These are phyloP conservation scores for Akanthomyces dipterigenus DNA, from an alignment of 2,329 filamentous ascomycete genomes.

Conservation along the genomic window DNA sequence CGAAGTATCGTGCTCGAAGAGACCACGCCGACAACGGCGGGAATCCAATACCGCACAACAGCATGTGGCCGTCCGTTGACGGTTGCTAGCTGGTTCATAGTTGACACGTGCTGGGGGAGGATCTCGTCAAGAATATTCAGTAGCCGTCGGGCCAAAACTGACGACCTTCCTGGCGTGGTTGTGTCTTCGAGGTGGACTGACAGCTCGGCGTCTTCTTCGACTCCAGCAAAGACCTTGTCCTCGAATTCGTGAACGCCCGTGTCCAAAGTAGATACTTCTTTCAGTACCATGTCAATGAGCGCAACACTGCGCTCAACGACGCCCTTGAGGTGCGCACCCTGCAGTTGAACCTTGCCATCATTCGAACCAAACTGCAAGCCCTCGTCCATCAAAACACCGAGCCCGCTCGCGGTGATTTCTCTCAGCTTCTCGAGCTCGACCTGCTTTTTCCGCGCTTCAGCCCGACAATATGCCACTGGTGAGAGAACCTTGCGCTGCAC, in stretches of 20 bases:
- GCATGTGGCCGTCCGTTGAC: conserved; percentile 69
- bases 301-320: conserved; percentile 74
- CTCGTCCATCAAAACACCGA: conserved; percentile 84
- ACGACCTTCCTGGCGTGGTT: conserved; percentile 40
- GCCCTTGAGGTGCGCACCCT: conserved; percentile 54
- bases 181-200: conserved; percentile 45
- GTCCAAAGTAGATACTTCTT: conserved; percentile 60
- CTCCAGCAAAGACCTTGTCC: conserved; percentile 56
- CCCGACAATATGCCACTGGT: conserved; percentile 67
- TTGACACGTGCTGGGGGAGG: conserved; percentile 58
- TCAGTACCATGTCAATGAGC: conserved; percentile 79
- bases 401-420: conserved; percentile 74
- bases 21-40: conserved; percentile 60
- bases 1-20: conserved; percentile 84
- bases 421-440: conserved; percentile 63
- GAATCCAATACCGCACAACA: conserved; percentile 83
- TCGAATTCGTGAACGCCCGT: conserved; percentile 57
- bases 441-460: conserved; percentile 70
- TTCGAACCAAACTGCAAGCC: conserved; percentile 62
- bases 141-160: conserved; percentile 59
- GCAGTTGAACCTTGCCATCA: conserved; percentile 49
- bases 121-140: conserved; percentile 61
- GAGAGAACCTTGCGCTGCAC: conserved; percentile 68
- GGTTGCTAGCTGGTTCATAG: conserved; percentile 48
- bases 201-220: conserved; percentile 55